Evolutionary conservation across 495 filamentous ascomycete genomes (phyloP), one percentile per base, ranked within the genome.

Genomic region (Tuber calosporum): DNA sequence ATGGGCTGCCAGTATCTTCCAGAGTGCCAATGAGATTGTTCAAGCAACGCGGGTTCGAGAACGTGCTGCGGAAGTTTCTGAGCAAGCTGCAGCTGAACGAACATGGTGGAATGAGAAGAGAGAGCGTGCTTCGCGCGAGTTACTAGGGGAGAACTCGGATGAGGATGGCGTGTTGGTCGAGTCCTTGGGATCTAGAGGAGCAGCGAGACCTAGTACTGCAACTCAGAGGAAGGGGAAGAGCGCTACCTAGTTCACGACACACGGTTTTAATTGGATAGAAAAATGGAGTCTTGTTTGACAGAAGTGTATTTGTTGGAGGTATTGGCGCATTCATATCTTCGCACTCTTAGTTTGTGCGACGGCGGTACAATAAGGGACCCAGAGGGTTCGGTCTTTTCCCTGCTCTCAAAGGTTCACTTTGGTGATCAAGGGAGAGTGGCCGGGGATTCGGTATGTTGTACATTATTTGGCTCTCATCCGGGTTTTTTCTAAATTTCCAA

Each of bases 1-100:
- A 78, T 99, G 95, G 95, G 95, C 95, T 77, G 90, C 94, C 79
- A 88, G 86, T 37, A 97, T 99, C 81, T 99, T 99, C 86, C 95
- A 99, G 83, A 92, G 90, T 36, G 96, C 95, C 58, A 91, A 91
- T 74, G 91, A 93, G 81, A 93, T 94, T 85, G 86, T 89, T 71
- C 88, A 91, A 74, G 91, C 92, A 78, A 83, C 83, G 9, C 82
- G 87, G 17, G 84, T 91, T 77, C 88, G 89, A 58, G 84, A 88
- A 66, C 86, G 88, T 1, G 83, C 91, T 17, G 84, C 85, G 11
- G 87, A 88, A 69, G 86, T 97, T 58, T 89, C 93, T 79, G 84
- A 83, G 42, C 90, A 92, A 76, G 83, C 88, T 0, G 85, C 84
- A 19, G 83, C 87, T 40, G 96, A 99, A 82, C 91, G 90, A 81